Conservation (phyloP, 108 stramenopile genomes). For the Aurantiochytrium sp. region DNA sequence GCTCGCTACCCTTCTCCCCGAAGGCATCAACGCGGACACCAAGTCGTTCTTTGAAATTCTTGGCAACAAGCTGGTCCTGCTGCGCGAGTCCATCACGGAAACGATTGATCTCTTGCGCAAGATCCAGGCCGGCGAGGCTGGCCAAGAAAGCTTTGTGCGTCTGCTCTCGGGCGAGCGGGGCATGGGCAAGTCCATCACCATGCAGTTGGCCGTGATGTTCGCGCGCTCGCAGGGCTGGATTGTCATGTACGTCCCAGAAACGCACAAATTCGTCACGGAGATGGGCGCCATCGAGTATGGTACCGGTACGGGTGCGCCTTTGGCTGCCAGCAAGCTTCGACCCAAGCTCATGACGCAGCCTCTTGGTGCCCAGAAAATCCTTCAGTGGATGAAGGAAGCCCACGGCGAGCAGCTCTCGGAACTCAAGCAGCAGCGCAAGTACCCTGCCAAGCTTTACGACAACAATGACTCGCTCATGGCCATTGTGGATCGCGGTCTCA, state of each 20-base stretch:
- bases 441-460: neutral
- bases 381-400: neutral
- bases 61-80: neutral
- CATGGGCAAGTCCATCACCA: conserved; percentile 19
- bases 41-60: neutral
- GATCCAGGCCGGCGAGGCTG: neutral
- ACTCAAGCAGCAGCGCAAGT: conserved; percentile 7
- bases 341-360: conserved; percentile 5
- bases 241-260: conserved; percentile 3
- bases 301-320: neutral
- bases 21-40: neutral
- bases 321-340: neutral
- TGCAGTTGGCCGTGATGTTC: neutral
- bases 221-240: conserved; percentile 26
- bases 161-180: conserved; percentile 24
- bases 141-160: neutral
- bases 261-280: neutral
- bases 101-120: neutral
- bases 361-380: neutral
- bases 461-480: neutral
- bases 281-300: neutral
- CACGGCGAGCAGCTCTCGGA: neutral
- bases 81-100: neutral
- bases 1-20: neutral
- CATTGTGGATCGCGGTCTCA: conserved; percentile 9